phyloP scores from a whole-genome alignment of 768 basidiomycete genomes.

The Phlebiopsis gigantea region DNA sequence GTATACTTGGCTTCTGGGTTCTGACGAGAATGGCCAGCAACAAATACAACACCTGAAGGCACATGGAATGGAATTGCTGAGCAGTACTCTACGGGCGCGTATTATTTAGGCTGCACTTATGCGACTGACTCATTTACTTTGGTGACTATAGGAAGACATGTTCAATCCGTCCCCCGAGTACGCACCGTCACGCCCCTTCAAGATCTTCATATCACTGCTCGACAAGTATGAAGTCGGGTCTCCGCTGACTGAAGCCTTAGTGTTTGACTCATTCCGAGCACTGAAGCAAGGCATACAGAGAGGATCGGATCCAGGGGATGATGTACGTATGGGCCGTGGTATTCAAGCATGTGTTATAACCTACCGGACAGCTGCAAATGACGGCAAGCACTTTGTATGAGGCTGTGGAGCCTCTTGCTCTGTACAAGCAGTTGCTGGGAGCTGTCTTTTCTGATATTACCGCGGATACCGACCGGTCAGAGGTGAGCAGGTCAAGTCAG shows the following conservation, averaged over 20 bases:
- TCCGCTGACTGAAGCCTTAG: slow-evolving; percentile 68
- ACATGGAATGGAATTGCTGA: slow-evolving; percentile 69
- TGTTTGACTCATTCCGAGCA: slow-evolving; percentile 75
- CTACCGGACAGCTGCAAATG: slow-evolving; percentile 68
- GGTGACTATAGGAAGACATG: slow-evolving; percentile 62
- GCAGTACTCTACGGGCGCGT: slow-evolving; percentile 60
- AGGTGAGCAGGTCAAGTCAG: slow-evolving; percentile 36
- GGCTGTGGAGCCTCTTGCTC: slow-evolving; percentile 81
- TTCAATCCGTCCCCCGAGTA: slow-evolving; percentile 64
- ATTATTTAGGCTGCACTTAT: slow-evolving; percentile 5
- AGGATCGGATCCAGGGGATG: slow-evolving; percentile 49
- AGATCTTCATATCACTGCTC: slow-evolving; percentile 89
- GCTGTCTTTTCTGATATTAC: slow-evolving; percentile 51
- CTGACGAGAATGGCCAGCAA: slow-evolving; percentile 69
- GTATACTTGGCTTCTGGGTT: slow-evolving; percentile 89
- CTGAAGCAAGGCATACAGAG: slow-evolving; percentile 52
- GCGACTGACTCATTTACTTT: slow-evolving; percentile 10
- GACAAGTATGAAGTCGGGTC: slow-evolving; percentile 98
- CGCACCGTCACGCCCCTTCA: slow-evolving; percentile 82
- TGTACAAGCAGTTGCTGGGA: slow-evolving; percentile 76
- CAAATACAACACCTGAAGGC: slow-evolving; percentile 68
- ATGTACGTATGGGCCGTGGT: slow-evolving; percentile 42
- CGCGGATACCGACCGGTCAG: slow-evolving; percentile 35
- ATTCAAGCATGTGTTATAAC: too few species aligned
- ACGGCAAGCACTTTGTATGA: slow-evolving; percentile 89